Conservation (phyloP, 306 rosid genomes). For the Rosa multiflora region DNA sequence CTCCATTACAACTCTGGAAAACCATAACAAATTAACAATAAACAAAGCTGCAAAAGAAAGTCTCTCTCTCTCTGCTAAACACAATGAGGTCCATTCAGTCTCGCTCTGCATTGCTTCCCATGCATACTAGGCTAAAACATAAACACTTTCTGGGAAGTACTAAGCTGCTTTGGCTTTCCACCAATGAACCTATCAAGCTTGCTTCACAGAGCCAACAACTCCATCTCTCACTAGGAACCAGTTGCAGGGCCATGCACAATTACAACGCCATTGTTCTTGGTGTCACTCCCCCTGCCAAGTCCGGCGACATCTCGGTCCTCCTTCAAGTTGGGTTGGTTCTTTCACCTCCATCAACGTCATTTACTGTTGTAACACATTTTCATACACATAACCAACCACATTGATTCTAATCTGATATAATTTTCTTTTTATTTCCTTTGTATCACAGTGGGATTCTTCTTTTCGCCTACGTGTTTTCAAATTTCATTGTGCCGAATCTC, state of each 20-base stretch:
- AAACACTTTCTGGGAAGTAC: slow-evolving; percentile 23
- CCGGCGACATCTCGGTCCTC: slow-evolving; percentile 42
- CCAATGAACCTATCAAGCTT: slow-evolving; percentile 2
- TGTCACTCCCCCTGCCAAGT: slow-evolving; percentile 27
- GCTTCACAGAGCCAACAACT: slow-evolving; percentile 20
- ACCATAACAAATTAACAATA: neutral
- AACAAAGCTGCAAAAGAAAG: neutral
- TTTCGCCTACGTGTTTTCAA: slow-evolving; percentile 34
- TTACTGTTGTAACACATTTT: neutral
- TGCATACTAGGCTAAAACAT: slow-evolving; percentile 23
- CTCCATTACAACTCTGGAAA: neutral
- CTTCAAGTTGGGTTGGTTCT: slow-evolving; percentile 41
- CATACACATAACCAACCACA: neutral
- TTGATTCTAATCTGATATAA: neutral
- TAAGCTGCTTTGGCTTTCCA: slow-evolving; percentile 25
- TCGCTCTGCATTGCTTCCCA: slow-evolving; percentile 29
- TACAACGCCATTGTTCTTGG: slow-evolving; percentile 25
- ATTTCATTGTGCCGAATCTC: slow-evolving; percentile 54
- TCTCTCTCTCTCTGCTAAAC: neutral
- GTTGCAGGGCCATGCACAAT: slow-evolving; percentile 38
- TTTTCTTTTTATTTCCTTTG: neutral
- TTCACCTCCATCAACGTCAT: neutral
- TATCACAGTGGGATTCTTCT: slow-evolving; percentile 52
- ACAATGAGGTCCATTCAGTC: slow-evolving; percentile 14
- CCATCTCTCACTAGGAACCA: slow-evolving; percentile 18